phyloP scores from a whole-genome alignment of 2,329 filamentous ascomycete genomes.

The Hypoxylon sp. region DNA sequence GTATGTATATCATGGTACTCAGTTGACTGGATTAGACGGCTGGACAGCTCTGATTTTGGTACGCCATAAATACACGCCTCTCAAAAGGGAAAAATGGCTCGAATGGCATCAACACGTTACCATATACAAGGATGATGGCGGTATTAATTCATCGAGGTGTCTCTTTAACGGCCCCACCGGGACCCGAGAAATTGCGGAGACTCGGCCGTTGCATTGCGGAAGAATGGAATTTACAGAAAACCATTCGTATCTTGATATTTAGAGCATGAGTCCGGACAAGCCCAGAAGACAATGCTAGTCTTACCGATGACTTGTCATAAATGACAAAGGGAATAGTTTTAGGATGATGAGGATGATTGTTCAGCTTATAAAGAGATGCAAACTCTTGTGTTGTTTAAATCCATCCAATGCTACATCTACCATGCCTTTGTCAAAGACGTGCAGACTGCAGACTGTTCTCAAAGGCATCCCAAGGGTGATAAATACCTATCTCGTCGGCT shows the following conservation, averaged over 20 bases:
- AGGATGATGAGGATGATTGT: not conserved
- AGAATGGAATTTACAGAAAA: not conserved
- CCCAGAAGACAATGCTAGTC: constrained; percentile 2
- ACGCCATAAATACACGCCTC: too few species aligned
- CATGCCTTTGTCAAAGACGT: constrained; percentile 59
- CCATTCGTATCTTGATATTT: not conserved
- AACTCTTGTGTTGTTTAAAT: not conserved
- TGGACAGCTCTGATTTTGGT: too few species aligned
- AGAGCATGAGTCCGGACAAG: constrained; percentile 9
- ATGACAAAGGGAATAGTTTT: too few species aligned
- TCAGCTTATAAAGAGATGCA: not conserved
- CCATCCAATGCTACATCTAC: not conserved
- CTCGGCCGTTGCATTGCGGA: not conserved
- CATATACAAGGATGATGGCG: not conserved
- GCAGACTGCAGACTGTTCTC: constrained; percentile 65
- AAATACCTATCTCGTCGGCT: not conserved
- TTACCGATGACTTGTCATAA: not conserved
- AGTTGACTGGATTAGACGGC: too few species aligned
- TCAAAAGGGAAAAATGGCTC: too few species aligned
- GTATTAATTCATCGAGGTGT: too few species aligned
- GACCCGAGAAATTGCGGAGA: not conserved
- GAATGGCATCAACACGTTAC: not conserved
- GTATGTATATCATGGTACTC: too few species aligned
- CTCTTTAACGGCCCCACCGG: not conserved
- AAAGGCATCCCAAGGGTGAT: too few species aligned